A percentile compares a stretch with the other conserved stretches of the same genome.
These are phyloP conservation scores for Staphylotrichum longicolle DNA, from an alignment of 495 filamentous ascomycete species.

Conservation along the genomic window DNA sequence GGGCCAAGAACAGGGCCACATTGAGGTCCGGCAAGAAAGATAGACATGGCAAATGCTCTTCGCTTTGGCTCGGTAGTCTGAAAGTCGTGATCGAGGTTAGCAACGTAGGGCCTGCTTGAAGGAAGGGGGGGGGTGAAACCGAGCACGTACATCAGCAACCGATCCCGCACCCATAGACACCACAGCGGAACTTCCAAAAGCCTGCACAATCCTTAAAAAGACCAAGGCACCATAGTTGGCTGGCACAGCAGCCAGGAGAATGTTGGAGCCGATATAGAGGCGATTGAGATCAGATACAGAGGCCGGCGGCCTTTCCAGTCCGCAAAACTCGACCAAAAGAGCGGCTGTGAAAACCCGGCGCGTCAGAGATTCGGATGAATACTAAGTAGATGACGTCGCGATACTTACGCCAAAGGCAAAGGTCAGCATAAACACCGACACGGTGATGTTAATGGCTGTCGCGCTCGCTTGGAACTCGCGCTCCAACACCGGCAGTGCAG, in stretches of 20 bases:
- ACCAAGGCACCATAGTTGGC: constrained; percentile 17
- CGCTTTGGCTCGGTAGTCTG: constrained; percentile 22
- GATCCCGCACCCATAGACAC: constrained; percentile 21
- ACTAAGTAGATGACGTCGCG: neutral
- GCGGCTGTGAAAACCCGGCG: neutral
- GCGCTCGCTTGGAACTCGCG: constrained; percentile 17
- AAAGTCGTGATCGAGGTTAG: neutral
- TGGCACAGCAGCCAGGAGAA: constrained; percentile 15
- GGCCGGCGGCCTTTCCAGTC: constrained; percentile 21
- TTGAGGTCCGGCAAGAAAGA: constrained; percentile 19
- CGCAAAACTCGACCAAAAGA: constrained; percentile 20
- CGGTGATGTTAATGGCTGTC: constrained; percentile 21
- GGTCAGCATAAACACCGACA: constrained; percentile 19
- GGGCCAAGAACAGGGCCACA: constrained; percentile 21
- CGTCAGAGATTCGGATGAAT: no score
- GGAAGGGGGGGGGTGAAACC: neutral
- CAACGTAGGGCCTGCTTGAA: neutral
- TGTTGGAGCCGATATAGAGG: constrained; percentile 18
- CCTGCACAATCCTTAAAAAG: constrained; percentile 14
- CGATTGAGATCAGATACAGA: constrained; percentile 15
- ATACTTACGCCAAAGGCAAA: constrained; percentile 21
- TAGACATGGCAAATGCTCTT: constrained; percentile 20
- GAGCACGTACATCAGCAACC: constrained; percentile 19
- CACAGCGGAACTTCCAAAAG: constrained; percentile 9
- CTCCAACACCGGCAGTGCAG: constrained; percentile 18